Base-by-base conservation (phyloP, 192 early-diverging fungal species). In the Coemansia sp. region DNA sequence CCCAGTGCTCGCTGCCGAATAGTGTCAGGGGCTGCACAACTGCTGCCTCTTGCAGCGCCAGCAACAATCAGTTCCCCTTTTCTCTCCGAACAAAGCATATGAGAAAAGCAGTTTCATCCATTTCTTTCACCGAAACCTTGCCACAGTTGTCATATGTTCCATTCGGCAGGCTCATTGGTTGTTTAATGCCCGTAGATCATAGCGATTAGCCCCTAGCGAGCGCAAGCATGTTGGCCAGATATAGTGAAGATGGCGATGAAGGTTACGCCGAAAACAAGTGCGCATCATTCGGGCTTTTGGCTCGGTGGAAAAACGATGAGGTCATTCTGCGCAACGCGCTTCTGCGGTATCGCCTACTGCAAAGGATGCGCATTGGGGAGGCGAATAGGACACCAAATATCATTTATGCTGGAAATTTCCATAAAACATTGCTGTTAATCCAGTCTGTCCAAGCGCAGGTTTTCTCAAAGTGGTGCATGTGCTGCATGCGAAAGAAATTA, bases 121-220 rank as follows among this genome's bases (percentile, higher is more conserved):
- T 49, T 49, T 49, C 17, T 49, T 53, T 19, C 52, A 14, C 25
- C 23, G 52, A 53, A 53, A 29, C 22, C 6, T 2, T 53, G 52
- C 52, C 52, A 53, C 52, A 53, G 10, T 24, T 25, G 25, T 53
- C 52, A 53, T 53, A 7, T 53, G 52, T 12, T 53, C 52, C 25
- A 53, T 53, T 29, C 25, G 52, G 25, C 52, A 11, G 24, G 23
- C 10, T 24, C 14, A 53, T 53, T 53, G 52, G 52, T 24, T 53
- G 52, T 10, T 53, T 25, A 53, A 53, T 53, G 52, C 7, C 52
- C 52, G 52, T 53, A 25, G 52, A 53, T 53, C 52, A 14, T 53
- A 4, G 52, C 10, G 52, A 53, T 53, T 53, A 53, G 52, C 52
- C 52, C 47, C 43, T 45, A 3, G 41, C 12, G 41, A 15, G 15